These are phyloP conservation scores for Litchi chinensis DNA, from an alignment of 345 rosid species.

Conservation along the genomic window DNA sequence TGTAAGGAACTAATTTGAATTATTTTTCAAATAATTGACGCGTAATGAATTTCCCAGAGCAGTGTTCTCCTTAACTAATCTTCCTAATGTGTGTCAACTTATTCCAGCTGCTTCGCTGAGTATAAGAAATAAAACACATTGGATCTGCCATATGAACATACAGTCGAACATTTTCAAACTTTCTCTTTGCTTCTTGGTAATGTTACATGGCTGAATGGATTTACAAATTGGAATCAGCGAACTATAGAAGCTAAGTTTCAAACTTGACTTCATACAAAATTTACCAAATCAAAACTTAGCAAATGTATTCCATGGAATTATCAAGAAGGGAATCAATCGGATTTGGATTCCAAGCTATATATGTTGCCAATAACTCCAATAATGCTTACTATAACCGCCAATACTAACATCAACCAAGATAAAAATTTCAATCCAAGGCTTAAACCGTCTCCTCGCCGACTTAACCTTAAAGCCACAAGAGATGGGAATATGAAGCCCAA, in stretches of 20 bases:
- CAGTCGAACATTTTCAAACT: conserved; percentile 5
- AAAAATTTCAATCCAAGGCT: conserved; percentile 46
- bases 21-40: conserved; percentile 15
- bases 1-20: not conserved
- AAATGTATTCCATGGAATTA: not conserved
- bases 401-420: conserved; percentile 72
- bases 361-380: conserved; percentile 78
- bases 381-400: conserved; percentile 71
- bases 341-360: conserved; percentile 55
- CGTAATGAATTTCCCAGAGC: not conserved
- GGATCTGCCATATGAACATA: not conserved
- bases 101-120: conserved; percentile 8
- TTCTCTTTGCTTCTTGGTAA: not conserved
- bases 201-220: not conserved
- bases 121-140: not conserved
- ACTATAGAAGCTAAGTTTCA: not conserved
- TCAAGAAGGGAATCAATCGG: conserved; percentile 29
- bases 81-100: not conserved
- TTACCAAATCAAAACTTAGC: conserved; percentile 1
- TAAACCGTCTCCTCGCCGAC: conserved; percentile 53
- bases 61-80: conserved; percentile 12
- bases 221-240: conserved; percentile 1
- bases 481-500: conserved; percentile 93
- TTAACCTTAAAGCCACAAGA: conserved; percentile 68
- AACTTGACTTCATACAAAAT: not conserved